Percentiles rank a stretch among this genome's conserved stretches.
Evolutionary conservation across 1,284 basidiomycete species (phyloP).

Genomic region (Butyriboletus appendiculatus): DNA sequence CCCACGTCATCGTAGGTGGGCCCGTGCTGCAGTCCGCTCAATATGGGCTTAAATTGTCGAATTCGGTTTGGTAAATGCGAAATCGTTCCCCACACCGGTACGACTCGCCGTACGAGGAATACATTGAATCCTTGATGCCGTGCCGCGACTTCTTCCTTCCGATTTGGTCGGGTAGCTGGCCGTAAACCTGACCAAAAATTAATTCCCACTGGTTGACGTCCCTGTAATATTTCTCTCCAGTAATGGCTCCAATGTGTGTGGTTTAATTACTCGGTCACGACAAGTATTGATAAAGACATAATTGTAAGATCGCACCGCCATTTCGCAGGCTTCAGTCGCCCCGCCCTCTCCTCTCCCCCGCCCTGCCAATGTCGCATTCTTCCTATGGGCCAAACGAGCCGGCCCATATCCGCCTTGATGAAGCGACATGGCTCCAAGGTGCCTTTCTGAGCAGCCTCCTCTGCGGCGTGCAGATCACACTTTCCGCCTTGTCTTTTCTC

Average conservation of each 20-base stretch:
- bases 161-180: not conserved
- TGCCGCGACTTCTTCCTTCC: not conserved
- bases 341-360: not conserved
- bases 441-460: constrained; percentile 25
- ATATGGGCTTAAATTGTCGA: not conserved
- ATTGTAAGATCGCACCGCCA: not conserved
- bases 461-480: constrained; percentile 23
- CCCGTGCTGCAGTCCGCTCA: not conserved
- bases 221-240: constrained; percentile 12
- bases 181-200: not conserved
- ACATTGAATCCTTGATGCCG: not conserved
- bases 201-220: constrained; percentile 11
- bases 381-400: constrained; percentile 10
- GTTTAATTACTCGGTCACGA: not conserved
- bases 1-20: not conserved
- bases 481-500: constrained; percentile 25
- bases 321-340: constrained; percentile 9
- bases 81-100: not conserved
- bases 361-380: constrained; percentile 9
- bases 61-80: not conserved
- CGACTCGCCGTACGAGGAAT: not conserved
- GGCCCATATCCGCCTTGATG: not conserved
- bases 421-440: constrained; percentile 28
- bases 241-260: not conserved
- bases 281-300: constrained; percentile 6